Percentiles rank a stretch among this genome's conserved stretches.
Conservation (phyloP, 805 yeast species). For the Yarrowia sp. region DNA sequence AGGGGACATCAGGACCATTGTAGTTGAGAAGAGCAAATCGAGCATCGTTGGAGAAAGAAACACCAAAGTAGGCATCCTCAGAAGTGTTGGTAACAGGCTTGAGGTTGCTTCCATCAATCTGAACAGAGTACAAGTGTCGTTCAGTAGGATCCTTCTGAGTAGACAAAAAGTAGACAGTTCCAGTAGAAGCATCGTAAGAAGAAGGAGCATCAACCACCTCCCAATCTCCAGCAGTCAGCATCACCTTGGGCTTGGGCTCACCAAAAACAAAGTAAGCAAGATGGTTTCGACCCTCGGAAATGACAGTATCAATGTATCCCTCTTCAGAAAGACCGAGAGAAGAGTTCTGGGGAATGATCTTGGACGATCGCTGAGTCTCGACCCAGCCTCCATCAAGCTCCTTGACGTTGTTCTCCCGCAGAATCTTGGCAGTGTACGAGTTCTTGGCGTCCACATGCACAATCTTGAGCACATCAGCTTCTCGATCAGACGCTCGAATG, state of each 20-base stretch:
- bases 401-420: slow-evolving; percentile 39
- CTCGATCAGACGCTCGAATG: slow-evolving; percentile 62
- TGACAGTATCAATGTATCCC: slow-evolving; percentile 76
- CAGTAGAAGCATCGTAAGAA: slow-evolving; percentile 47
- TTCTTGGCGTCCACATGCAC: slow-evolving; percentile 50
- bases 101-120: slow-evolving; percentile 48
- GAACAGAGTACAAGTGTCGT: slow-evolving; percentile 74
- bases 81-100: slow-evolving; percentile 51
- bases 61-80: slow-evolving; percentile 63
- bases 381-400: slow-evolving; percentile 65
- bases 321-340: slow-evolving; percentile 47
- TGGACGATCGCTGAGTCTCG: slow-evolving; percentile 66
- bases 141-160: slow-evolving; percentile 79
- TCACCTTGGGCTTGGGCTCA: slow-evolving; percentile 47
- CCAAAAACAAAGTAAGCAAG: slow-evolving; percentile 81
- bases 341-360: slow-evolving; percentile 53
- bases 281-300: slow-evolving; percentile 57
- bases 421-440: background rate
- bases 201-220: slow-evolving; percentile 80
- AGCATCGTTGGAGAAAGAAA: slow-evolving; percentile 76
- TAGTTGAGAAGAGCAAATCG: slow-evolving; percentile 69
- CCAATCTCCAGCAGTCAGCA: slow-evolving; percentile 79
- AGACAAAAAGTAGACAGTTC: slow-evolving; percentile 61
- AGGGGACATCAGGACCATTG: slow-evolving; percentile 76
- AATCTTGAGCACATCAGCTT: slow-evolving; percentile 61